Base-by-base conservation (phyloP, 2,329 filamentous ascomycete species). In the Fusarium nygamai region DNA sequence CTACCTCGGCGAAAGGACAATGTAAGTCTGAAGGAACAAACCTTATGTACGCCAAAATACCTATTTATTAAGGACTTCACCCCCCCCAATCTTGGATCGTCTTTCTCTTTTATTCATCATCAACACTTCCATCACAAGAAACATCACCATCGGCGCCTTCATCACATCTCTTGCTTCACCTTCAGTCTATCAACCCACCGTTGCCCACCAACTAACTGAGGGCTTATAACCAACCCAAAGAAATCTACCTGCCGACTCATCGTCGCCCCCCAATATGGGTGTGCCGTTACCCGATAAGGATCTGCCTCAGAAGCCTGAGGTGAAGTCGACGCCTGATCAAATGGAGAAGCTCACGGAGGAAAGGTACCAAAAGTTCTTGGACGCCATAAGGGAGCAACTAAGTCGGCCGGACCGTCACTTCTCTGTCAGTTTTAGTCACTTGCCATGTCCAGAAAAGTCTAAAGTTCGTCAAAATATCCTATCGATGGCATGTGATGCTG, bases 331-430 rank as follows among this genome's bases (percentile, higher is more conserved):
- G 43, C 16, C n/a, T 27, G 43, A 27, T 19, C n/a, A 24, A 27
- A 44, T 19, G n/a, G 2, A 24, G 41, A 44, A 10, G 5, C 8
- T 5, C 41, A 43, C 20, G 38, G 12, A 8, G 38, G 38, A 22
- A 39, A 20, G 9, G n/a, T n/a, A n/a, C n/a, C n/a, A n/a, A n/a
- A n/a, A n/a, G 38, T 3, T 31, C 31, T 33, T n/a, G 13, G 10
- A 43, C 13, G 5, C 5, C 17, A 6, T 20, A 5, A 2, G 0
- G 36, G 19, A 20, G 36, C 36, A 11, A n/a, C n/a, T n/a, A n/a
- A n/a, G n/a, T n/a, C n/a, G n/a, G n/a, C n/a, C n/a, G n/a, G n/a
- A n/a, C n/a, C n/a, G n/a, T n/a, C n/a, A n/a, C n/a, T n/a, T n/a
- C n/a, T n/a, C n/a, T n/a, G n/a, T n/a, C n/a, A n/a, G n/a, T n/a